These are phyloP conservation scores for Gnaphalium uliginosum DNA, from an alignment of 129 eudicot species.

Conservation along the genomic window DNA sequence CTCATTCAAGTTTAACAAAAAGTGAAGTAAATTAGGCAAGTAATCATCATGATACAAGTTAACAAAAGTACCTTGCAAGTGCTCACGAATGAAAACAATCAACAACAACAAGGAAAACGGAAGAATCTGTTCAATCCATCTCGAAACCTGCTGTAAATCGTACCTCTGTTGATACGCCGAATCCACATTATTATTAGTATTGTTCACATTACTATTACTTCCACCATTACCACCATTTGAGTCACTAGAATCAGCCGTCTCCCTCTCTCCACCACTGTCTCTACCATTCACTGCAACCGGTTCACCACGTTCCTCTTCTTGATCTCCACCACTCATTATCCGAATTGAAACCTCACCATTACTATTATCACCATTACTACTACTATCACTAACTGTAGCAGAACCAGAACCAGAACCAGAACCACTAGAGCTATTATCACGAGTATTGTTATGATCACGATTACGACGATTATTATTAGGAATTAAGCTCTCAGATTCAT, in stretches of 20 bases:
- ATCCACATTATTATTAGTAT: constrained; percentile 34
- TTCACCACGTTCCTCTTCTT: constrained; percentile 34
- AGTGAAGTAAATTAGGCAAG: neutral
- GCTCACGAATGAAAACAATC: constrained; percentile 73
- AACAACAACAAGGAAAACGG: constrained; percentile 70
- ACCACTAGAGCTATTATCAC: constrained; percentile 11
- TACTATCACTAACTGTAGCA: constrained; percentile 17
- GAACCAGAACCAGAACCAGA: constrained; percentile 20
- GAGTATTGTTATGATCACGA: constrained; percentile 7
- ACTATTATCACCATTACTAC: constrained; percentile 27
- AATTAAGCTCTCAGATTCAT: constrained; percentile 42
- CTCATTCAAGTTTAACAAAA: neutral
- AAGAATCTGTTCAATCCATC: constrained; percentile 78
- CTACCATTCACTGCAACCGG: constrained; percentile 21
- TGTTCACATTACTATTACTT: neutral
- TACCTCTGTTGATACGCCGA: constrained; percentile 52
- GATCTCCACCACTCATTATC: constrained; percentile 51
- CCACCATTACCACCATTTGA: constrained; percentile 24
- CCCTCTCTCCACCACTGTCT: constrained; percentile 32
- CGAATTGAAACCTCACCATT: constrained; percentile 72
- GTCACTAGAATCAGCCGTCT: constrained; percentile 27
- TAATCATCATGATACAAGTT: constrained; percentile 8
- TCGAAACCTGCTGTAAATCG: constrained; percentile 61
- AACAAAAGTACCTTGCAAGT: constrained; percentile 55
- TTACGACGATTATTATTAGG: constrained; percentile 19